Evolutionary conservation across 2,329 filamentous ascomycete species (phyloP), one percentile per base, ranked within the genome.

Genomic region (Ascochyta lentis): DNA sequence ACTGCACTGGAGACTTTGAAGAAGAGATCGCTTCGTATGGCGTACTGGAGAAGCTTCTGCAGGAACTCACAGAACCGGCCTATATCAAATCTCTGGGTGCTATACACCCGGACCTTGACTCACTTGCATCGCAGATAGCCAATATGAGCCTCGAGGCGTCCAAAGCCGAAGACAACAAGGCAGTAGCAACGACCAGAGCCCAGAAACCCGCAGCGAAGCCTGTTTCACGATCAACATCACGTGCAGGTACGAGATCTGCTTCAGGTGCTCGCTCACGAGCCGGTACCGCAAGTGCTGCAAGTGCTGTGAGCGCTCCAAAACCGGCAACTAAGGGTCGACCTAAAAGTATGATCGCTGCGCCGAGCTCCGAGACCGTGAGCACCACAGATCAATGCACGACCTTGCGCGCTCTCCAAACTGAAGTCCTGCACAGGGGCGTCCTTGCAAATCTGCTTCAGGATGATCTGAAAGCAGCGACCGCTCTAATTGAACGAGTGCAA

Each of bases 341-440:
- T 2, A 65, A 65, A 31, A 55, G 38, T 22, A 51, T 39, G 22
- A 42, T 54, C 22, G 16, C 58, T 38, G 48, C 41, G 15, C n/a
- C 42, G 4, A 56, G 48, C 43, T 47, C 47, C 2, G 54, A 63
- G 8, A 43, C 46, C 7, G 7, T 56, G 10, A 69, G 54, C 46
- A 59, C 68, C 24, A 54, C 64, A 5, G 66, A 73, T 13, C 72
- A 79, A 49, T 79, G 77, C 37, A 70, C 75, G 26, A 62, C 77
- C n/a, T 60, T 79, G 5, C 53, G 40, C 23, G 75, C 76, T 38
- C 67, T 86, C 6, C 78, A 78, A 64, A 78, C 78, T 16, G 78
- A 80, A 35, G 74, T 86, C 16, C 69, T 82, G 16, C 79, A 81
- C 44, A 80, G 82, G 45, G 83, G 82, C 64, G 82, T 82, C 8